Base-by-base conservation (phyloP, 169 alveolate genomes). In the Cryptosporidium ryanae region DNA sequence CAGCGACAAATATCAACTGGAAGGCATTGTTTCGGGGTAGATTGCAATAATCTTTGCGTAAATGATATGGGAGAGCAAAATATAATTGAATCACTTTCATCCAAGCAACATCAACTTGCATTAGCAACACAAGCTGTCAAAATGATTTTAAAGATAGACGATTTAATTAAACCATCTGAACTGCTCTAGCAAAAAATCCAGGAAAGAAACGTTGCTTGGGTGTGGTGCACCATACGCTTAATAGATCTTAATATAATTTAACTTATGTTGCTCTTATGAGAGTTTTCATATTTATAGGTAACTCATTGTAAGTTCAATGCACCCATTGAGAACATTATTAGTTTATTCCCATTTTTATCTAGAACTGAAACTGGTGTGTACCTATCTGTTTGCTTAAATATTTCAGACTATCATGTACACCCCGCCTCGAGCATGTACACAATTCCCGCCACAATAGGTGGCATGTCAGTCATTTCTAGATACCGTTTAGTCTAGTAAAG, bases 81-180 rank as follows among this genome's bases (percentile, higher is more conserved):
- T 46, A 97, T 98, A 55, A 94, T 93, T 82, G 99, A 98, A 89
- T 93, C 99, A 7, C 94, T 95, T 50, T 92, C 94, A 46, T 96
- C 99, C 15, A 98, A 98, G 93, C 93, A 91, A 55, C 96, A 97
- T 66, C 98, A 98, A 84, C 90, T 97, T 44, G 95, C 98, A 67
- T 94, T 97, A 52, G 99, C 99, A 21, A 97, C 99, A 2, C 98
- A 98, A 93, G 99, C 97, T 10, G 99, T 97, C 57, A 98, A 97
- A 91, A 98, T 98, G 99, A 98, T 98, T 66, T 92, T 98, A 32
- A 98, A 98, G 90, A 98, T 98, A 52, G 99, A 98, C 91, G 99
- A 98, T 90, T 98, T 97, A 54, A 97, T 98, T 65, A 94, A 95
- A 59, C 96, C 97, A 59, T 91, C 84, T 59, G 95, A 93, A 38